Evolutionary conservation across 2,329 filamentous ascomycete species (phyloP).

Genomic region (Cephalotrichum gorgonifer): DNA sequence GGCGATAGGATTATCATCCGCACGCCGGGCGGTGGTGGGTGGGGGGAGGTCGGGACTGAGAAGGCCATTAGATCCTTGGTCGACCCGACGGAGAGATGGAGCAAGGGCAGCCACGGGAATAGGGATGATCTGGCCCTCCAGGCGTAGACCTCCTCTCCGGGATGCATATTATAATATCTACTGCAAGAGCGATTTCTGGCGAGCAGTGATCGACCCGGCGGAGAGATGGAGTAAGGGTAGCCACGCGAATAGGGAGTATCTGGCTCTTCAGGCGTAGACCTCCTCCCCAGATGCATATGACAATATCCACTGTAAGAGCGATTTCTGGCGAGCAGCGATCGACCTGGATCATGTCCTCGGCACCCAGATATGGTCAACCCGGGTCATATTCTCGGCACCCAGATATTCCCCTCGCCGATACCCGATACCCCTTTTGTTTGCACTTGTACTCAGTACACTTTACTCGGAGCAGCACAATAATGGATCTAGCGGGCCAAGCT

Average conservation of each 20-base stretch:
- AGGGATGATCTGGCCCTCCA: slow-evolving; percentile 51
- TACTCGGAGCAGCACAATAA: no score
- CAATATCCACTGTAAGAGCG: no score
- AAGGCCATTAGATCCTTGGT: slow-evolving; percentile 37
- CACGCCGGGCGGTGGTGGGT: slow-evolving; percentile 71
- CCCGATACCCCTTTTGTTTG: no score
- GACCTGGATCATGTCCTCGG: no score
- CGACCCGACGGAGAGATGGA: slow-evolving; percentile 47
- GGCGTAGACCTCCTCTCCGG: slow-evolving; percentile 20
- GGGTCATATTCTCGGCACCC: no score
- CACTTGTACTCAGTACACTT: no score
- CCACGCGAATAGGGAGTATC: slow-evolving; percentile 44
- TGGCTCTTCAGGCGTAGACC: slow-evolving; percentile 43
- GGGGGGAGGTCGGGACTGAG: slow-evolving; percentile 29
- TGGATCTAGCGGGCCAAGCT: no score
- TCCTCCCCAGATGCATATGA: not conserved
- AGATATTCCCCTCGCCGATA: no score
- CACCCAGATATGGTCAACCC: no score
- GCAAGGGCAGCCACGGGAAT: slow-evolving; percentile 44
- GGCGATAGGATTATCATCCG: slow-evolving; percentile 70
- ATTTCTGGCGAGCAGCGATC: slow-evolving; percentile 27
- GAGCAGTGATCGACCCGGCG: slow-evolving; percentile 42
- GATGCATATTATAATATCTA: no score
- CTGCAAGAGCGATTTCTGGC: no score
- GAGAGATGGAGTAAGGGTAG: slow-evolving; percentile 45